Evolutionary conservation across 495 filamentous ascomycete genomes (phyloP).

Genomic region (Hypomontagnella monticulosa): DNA sequence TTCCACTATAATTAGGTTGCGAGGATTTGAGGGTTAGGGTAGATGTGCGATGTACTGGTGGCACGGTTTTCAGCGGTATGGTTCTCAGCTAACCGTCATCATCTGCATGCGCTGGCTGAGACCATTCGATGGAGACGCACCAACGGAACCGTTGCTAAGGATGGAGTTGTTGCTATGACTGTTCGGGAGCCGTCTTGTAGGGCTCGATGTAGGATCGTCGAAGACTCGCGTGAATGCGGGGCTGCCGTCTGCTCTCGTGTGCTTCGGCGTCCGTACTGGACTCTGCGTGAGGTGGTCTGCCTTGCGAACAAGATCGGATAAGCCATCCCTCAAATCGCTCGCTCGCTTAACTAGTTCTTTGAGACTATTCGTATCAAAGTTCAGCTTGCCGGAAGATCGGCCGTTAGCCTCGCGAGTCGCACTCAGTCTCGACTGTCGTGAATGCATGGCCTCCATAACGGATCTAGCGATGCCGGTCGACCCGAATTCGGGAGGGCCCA

Average conservation of each 20-base stretch:
- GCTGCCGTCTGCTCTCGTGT: slow-evolving; percentile 59
- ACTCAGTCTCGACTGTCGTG: slow-evolving; percentile 61
- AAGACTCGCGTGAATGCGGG: slow-evolving; percentile 72
- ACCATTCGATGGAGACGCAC: slow-evolving; percentile 59
- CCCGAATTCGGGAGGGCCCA: slow-evolving; percentile 38
- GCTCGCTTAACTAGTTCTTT: slow-evolving; percentile 87
- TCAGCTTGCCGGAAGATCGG: slow-evolving; percentile 75
- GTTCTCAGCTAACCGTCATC: slow-evolving; percentile 69
- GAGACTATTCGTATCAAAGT: slow-evolving; percentile 90
- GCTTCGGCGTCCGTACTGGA: slow-evolving; percentile 61
- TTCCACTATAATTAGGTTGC: slow-evolving; percentile 27
- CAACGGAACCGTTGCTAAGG: slow-evolving; percentile 58
- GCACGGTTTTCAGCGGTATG: neutral
- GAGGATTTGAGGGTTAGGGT: neutral
- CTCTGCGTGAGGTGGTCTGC: slow-evolving; percentile 77
- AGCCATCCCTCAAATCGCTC: slow-evolving; percentile 73
- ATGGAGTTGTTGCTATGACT: slow-evolving; percentile 63
- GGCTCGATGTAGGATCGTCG: slow-evolving; percentile 62
- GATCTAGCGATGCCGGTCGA: slow-evolving; percentile 71
- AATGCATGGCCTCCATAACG: slow-evolving; percentile 85
- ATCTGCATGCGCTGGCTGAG: slow-evolving; percentile 69
- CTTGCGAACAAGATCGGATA: slow-evolving; percentile 80
- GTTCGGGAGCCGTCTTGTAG: slow-evolving; percentile 56
- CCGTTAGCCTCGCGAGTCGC: slow-evolving; percentile 50
- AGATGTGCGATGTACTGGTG: neutral